Base-by-base conservation (phyloP, 2,329 filamentous ascomycete species). In the Aspergillus spinulosporus region DNA sequence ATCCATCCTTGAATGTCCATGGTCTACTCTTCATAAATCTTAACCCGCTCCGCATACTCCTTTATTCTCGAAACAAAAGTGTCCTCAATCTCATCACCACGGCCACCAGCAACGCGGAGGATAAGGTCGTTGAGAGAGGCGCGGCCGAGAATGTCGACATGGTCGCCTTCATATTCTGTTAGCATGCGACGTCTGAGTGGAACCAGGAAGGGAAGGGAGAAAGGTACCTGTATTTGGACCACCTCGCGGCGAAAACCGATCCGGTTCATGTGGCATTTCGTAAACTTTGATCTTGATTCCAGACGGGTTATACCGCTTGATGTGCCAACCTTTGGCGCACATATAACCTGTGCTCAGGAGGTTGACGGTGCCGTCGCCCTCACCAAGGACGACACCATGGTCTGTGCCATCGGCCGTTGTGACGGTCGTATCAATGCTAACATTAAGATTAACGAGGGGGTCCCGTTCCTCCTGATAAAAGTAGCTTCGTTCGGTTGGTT, bases 191-290 rank as follows among this genome's bases (percentile, higher is more conserved):
- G n/a, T 21, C 15, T 7, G 39, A 42, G 15, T 21, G 31, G 31
- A n/a, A 44, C 21, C 21, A 21, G 21, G 21, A 12, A 8, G n/a
- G 21, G n/a, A 26, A 1, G 29, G n/a, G 0, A 85, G 12, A 26
- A n/a, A 26, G 8, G 57, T 73, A 82, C 80, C 83, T 36, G 84
- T 87, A 62, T 87, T 87, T 0, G 84, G 84, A 0, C 84, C 85
- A 42, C 85, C 85, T 3, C 94, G 80, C 0, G 94, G 91, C 65
- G 87, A 93, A 72, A 97, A 99, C 14, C 90, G 79, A 65, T 97
- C 93, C 1, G 94, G 94, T 68, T 97, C 92, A 69, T 99, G 94
- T 1, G 88, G 89, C 94, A 99, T 99, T 77, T 99, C 94, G 59
- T 88, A 92, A 0, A 92, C 89, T 40, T 86, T 95, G 60, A 99